Base-by-base conservation (phyloP, 1,284 basidiomycete genomes). In the Microbotryomycetes sp. region DNA sequence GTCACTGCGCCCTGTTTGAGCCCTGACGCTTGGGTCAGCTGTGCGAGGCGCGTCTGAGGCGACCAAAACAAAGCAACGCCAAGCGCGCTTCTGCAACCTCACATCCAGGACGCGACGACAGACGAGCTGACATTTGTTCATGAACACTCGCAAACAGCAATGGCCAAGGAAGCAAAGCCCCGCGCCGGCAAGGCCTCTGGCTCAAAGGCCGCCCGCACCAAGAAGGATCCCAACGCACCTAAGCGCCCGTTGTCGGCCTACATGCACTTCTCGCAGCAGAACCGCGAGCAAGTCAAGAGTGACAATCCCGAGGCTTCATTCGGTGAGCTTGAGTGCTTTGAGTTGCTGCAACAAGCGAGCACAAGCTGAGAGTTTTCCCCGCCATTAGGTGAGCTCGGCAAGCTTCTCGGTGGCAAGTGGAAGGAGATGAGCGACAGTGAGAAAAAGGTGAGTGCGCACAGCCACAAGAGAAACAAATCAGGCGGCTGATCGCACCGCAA, bases 241-340 rank as follows among this genome's bases (percentile, higher is more conserved):
- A 93, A 93, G 79, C 84, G 91, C 56, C 87, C 90, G 2, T 82
- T 96, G 56, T 94, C 91, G 55, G 91, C 92, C 57, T 97, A 96
- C 81, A 96, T 97, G 92, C 93, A 93, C 87, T 97, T 97, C 82
- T 87, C 85, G 73, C 89, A 92, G 77, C 92, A 93, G 78, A 89
- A 89, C 86, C 84, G 92, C 75, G 89, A 94, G 78, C 85, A 87
- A 74, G 89, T 97, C 82, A 94, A 93, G 84, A 74, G 82, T 60
- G 93, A 94, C 80, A 96, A 97, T 81, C 90, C 91, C 59, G 89
- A 92, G 63, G 92, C 91, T 45, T 83, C 86, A 62, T 97, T 97
- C 74, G 92, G 92, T 86, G 65, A 60, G 84, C 80, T 1, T 24
- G 60, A 55, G 21, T 35, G 30, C 55, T 30, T 26, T n/a, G 28